Evolutionary conservation across 1,284 basidiomycete species (phyloP), one percentile per base, ranked within the genome.

Genomic region (Ceratobasidium theobromae): DNA sequence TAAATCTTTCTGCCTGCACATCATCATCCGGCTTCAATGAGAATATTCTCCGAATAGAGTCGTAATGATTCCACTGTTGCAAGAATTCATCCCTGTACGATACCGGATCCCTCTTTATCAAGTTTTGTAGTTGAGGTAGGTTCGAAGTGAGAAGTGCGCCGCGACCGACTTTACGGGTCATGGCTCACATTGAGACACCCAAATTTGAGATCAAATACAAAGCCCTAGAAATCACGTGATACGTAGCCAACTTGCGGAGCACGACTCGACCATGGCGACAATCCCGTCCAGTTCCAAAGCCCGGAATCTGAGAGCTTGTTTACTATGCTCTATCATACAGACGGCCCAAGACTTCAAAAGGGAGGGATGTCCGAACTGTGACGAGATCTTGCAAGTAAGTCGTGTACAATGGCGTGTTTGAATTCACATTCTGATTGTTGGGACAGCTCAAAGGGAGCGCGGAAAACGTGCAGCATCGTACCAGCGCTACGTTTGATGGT

Each of bases 21-120:
- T 75, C 72, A 48, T 71, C 70, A 72, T 87, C 84, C 1, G 89
- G 88, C 74, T 85, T 86, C 70, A 88, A 80, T 73, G 83, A 82
- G 75, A 95, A 93, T 71, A 98, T 91, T 73, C 92, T 86, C 45
- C 92, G 84, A 66, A 93, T 86, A 67, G 88, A 91, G 72, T 91
- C 86, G 78, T 95, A 98, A 76, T 98, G 95, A 71, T 95, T 94
- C 90, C 95, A 98, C 82, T 99, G 97, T 70, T 95, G 93, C n/a
- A 95, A 76, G 74, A 99, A 99, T 73, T 99, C 97, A 72, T 98
- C 95, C 74, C 87, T 89, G 81, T 99, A 99, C 0, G 86, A 89
- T 5, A 81, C 77, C 1, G 96, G 92, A 75, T 98, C 94, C 65
- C 97, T 85, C 78, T 97, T 99, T 76, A 99, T 95, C 67, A 99